phyloP scores from a whole-genome alignment of 176 grass and related monocot species.

The Stipa capillata region DNA sequence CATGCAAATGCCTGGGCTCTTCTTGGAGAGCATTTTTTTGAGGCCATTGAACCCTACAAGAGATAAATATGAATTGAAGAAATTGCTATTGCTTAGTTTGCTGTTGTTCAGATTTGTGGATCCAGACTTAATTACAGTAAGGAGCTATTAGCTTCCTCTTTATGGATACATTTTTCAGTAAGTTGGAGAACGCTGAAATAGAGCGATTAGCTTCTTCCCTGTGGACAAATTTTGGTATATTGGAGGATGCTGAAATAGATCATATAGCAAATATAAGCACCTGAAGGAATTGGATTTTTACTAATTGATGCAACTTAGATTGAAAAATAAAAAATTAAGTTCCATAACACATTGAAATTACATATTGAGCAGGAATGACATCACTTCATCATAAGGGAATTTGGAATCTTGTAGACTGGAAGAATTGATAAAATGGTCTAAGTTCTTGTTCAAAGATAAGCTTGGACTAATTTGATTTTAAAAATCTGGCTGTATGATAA shows the following conservation, averaged over 20 bases:
- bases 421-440: not conserved
- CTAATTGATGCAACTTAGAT: not conserved
- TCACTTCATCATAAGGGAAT: not conserved
- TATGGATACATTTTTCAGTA: not conserved
- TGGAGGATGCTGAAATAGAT: constrained; percentile 3
- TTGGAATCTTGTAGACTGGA: not conserved
- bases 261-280: not conserved
- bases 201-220: not conserved
- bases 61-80: not conserved
- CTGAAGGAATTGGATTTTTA: not conserved
- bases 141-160: not conserved
- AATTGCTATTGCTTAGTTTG: not conserved
- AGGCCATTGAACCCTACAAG: not conserved
- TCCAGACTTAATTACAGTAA: not conserved
- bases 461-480: constrained; percentile 18
- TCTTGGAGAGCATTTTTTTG: not conserved
- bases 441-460: constrained; percentile 5
- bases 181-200: not conserved
- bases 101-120: not conserved
- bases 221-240: not conserved
- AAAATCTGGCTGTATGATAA: not conserved
- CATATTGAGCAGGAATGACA: not conserved
- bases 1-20: not conserved
- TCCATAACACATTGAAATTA: constrained; percentile 3
- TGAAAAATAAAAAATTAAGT: not conserved